Evolutionary conservation across 177 flowering plant species (phyloP).

Genomic region (Telopea speciosissima): DNA sequence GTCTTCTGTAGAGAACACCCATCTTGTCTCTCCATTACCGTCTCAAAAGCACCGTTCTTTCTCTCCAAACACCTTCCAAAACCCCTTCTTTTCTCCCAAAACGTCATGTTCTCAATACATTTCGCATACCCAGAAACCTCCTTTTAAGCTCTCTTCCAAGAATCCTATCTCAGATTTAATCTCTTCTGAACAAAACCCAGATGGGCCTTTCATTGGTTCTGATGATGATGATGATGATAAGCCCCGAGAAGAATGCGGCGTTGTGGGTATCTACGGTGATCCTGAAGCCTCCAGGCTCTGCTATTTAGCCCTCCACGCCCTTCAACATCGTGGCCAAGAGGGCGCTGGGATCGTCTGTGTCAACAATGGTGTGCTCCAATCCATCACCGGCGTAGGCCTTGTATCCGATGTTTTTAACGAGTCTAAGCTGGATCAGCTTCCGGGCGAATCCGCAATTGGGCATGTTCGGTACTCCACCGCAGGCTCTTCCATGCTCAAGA

Average conservation of each 20-base stretch:
- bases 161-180: constrained; percentile 30
- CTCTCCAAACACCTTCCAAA: constrained; percentile 15
- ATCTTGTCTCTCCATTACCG: constrained; percentile 5
- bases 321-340: constrained; percentile 94
- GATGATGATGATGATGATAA: constrained; percentile 40
- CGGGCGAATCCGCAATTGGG: constrained; percentile 48
- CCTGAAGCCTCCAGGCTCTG: constrained; percentile 44
- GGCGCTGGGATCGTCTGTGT: constrained; percentile 90
- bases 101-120: constrained; percentile 7
- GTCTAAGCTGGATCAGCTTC: constrained; percentile 51
- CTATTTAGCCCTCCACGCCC: constrained; percentile 81
- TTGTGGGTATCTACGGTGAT: constrained; percentile 9
- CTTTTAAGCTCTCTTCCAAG: constrained; percentile 13
- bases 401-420: constrained; percentile 65
- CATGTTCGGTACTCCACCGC: constrained; percentile 63
- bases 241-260: constrained; percentile 37
- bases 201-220: constrained; percentile 2
- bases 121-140: constrained; percentile 1
- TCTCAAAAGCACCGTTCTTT: constrained; percentile 7
- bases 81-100: constrained; percentile 4
- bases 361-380: constrained; percentile 39
- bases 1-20: constrained; percentile 16
- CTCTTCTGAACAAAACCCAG: constrained; percentile 10
- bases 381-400: constrained; percentile 66
- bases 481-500: constrained; percentile 54